phyloP scores from a whole-genome alignment of 2,329 filamentous ascomycete species.

The Remersonia thermophila region DNA sequence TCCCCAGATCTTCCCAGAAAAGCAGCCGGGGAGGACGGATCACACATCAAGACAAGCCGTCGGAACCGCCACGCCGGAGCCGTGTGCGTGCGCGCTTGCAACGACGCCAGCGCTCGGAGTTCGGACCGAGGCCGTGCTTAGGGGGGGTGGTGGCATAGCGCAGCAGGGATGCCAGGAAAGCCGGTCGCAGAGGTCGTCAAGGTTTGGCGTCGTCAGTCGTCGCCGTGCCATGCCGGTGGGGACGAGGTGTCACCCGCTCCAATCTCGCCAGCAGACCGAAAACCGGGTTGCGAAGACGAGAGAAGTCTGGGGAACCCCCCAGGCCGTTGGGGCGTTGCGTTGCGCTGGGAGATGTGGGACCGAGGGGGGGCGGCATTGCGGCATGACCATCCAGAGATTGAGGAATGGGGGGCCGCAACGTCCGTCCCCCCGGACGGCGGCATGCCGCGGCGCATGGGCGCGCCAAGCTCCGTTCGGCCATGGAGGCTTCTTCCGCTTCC shows the following conservation, averaged over 20 bases:
- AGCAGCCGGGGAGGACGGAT: too few species aligned
- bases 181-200: too few species aligned
- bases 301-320: too few species aligned
- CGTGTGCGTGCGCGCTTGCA: too few species aligned
- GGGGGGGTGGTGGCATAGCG: too few species aligned
- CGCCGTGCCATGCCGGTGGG: neutral
- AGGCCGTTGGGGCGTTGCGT: too few species aligned
- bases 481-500: constrained; percentile 10
- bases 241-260: neutral
- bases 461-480: constrained; percentile 10
- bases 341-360: constrained; percentile 3
- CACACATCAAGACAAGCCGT: neutral
- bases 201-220: too few species aligned
- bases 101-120: neutral
- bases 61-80: constrained; percentile 2
- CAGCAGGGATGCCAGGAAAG: neutral
- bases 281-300: neutral
- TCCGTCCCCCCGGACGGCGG: too few species aligned
- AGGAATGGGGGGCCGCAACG: too few species aligned
- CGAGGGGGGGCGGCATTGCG: neutral
- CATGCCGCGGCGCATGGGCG: constrained; percentile 4
- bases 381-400: neutral
- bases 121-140: constrained; percentile 4
- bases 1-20: too few species aligned
- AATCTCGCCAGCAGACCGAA: neutral